Evolutionary conservation across 805 yeast species (phyloP), one percentile per base, ranked within the genome.

Genomic region (Nakazawaea pomicola): DNA sequence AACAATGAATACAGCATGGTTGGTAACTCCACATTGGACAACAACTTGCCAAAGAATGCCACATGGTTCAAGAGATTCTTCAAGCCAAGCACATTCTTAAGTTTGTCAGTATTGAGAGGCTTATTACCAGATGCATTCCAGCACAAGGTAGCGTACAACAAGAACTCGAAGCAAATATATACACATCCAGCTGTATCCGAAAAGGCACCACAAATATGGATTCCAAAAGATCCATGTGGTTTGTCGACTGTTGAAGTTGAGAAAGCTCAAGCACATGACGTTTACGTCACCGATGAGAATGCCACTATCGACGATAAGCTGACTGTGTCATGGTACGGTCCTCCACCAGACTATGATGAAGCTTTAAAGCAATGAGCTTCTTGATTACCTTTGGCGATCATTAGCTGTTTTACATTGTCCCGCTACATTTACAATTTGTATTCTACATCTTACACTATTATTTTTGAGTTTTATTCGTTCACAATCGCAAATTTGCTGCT

Each of bases 341-440:
- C 78, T 40, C 93, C 93, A 38, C 93, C 93, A 4, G 74, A 75
- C 36, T 83, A 76, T 56, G 81, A 76, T 51, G 73, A 67, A 49
- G 67, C 69, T 28, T 54, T 71, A 44, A 67, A 60, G 46, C 55
- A 61, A 48, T 31, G 36, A n/a, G n/a, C n/a, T n/a, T n/a, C n/a
- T n/a, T n/a, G n/a, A n/a, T n/a, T n/a, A n/a, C n/a, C n/a, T n/a
- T n/a, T n/a, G n/a, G n/a, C n/a, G n/a, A n/a, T n/a, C n/a, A n/a
- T n/a, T n/a, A n/a, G n/a, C n/a, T n/a, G n/a, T n/a, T n/a, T n/a
- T n/a, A n/a, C n/a, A n/a, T n/a, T n/a, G n/a, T n/a, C n/a, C n/a
- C n/a, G n/a, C n/a, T n/a, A n/a, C n/a, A n/a, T n/a, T n/a, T n/a
- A n/a, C n/a, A n/a, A 11, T 11, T 24, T 24, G 28, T 24, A 24